Evolutionary conservation across 1,284 basidiomycete species (phyloP), one percentile per base, ranked within the genome.

Genomic region (Austropuccinia psidii): DNA sequence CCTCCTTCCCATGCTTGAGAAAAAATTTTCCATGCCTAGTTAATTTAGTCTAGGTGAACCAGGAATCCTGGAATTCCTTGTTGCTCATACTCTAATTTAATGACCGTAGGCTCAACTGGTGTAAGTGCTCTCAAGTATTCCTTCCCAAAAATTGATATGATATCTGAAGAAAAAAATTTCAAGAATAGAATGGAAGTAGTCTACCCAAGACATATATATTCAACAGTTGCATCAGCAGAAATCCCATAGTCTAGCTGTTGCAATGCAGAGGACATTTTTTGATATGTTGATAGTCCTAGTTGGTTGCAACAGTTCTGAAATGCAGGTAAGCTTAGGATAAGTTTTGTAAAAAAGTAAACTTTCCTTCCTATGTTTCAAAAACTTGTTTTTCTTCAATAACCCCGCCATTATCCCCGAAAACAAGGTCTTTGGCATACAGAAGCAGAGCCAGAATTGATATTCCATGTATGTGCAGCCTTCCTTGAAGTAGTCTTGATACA

Each of bases 301-400:
- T 60, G 57, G 21, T 33, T 33, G 37, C 57, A 60, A 35, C 29
- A 60, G 35, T 60, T 33, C 57, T 60, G n/a, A 60, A 37, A n/a
- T n/a, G n/a, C n/a, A n/a, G n/a, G n/a, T n/a, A n/a, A n/a, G n/a
- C n/a, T n/a, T n/a, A n/a, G n/a, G n/a, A n/a, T n/a, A n/a, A n/a
- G n/a, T n/a, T n/a, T n/a, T n/a, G n/a, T n/a, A n/a, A n/a, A n/a
- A n/a, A n/a, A n/a, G n/a, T n/a, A n/a, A n/a, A n/a, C n/a, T n/a
- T n/a, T n/a, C n/a, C n/a, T n/a, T n/a, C n/a, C n/a, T n/a, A n/a
- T n/a, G n/a, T n/a, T n/a, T n/a, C n/a, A n/a, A n/a, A n/a, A n/a
- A n/a, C n/a, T n/a, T n/a, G n/a, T n/a, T n/a, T n/a, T n/a, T n/a
- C n/a, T n/a, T n/a, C n/a, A n/a, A n/a, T n/a, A n/a, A n/a, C n/a